A percentile compares a stretch with the other conserved stretches of the same genome.
Evolutionary conservation across 148 eudicot genomes (phyloP).

Genomic region (Silene conica): DNA sequence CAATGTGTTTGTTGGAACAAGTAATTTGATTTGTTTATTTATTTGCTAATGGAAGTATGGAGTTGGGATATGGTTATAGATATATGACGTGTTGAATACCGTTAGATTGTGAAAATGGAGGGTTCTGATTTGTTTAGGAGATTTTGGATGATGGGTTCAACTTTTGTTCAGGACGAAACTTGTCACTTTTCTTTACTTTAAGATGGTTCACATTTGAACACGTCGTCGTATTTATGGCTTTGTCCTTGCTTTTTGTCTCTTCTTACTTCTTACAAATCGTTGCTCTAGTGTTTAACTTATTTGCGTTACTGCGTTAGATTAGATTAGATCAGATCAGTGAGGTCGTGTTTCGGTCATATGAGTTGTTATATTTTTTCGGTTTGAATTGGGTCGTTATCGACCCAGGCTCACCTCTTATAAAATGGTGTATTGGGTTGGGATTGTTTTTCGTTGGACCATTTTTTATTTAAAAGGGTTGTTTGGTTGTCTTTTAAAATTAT

Average conservation of each 20-base stretch:
- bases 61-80: slow-evolving; percentile 51
- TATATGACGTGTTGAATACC: slow-evolving; percentile 22
- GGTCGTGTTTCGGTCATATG: too few relatives aligned
- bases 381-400: too few relatives aligned
- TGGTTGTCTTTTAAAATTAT: too few relatives aligned
- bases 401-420: too few relatives aligned
- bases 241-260: neutral
- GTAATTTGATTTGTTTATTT: neutral
- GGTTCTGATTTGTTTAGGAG: slow-evolving; percentile 38
- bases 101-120: slow-evolving; percentile 45
- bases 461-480: too few relatives aligned
- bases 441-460: too few relatives aligned
- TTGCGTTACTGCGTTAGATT: too few relatives aligned
- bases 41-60: neutral
- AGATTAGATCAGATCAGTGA: too few relatives aligned
- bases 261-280: too few relatives aligned
- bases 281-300: too few relatives aligned
- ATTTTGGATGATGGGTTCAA: slow-evolving; percentile 23
- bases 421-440: too few relatives aligned
- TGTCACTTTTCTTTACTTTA: neutral
- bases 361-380: too few relatives aligned
- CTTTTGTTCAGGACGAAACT: neutral
- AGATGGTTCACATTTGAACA: slow-evolving; percentile 25
- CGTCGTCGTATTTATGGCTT: slow-evolving; percentile 5
- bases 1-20: neutral